Evolutionary conservation across 2,329 filamentous ascomycete species (phyloP).

Genomic region (Diplodia sapinea): DNA sequence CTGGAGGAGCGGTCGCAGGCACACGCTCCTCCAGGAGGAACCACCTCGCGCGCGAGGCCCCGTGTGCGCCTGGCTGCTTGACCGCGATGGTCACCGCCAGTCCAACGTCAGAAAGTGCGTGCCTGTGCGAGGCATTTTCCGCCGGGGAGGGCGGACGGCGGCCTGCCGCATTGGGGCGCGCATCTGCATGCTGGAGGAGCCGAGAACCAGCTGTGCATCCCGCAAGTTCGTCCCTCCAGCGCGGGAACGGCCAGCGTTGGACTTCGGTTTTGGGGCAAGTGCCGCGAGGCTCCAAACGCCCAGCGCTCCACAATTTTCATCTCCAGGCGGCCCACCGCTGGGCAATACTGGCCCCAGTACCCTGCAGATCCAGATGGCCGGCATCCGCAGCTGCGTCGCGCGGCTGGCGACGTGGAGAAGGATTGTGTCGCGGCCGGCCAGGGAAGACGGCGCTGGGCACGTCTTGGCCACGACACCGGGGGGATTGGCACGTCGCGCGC

Average conservation of each 20-base stretch:
- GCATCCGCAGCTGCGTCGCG: slow-evolving; percentile 15
- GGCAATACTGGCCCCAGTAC: slow-evolving; percentile 28
- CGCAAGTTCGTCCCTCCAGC: not conserved
- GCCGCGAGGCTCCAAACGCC: slow-evolving; percentile 22
- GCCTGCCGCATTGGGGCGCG: slow-evolving; percentile 12
- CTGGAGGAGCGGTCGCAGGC: slow-evolving; percentile 19
- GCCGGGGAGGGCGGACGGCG: slow-evolving; percentile 18
- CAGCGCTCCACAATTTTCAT: slow-evolving; percentile 27
- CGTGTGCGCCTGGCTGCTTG: slow-evolving; percentile 16
- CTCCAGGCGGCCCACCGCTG: slow-evolving; percentile 31
- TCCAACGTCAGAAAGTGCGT: slow-evolving; percentile 25
- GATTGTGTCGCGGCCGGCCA: not conserved
- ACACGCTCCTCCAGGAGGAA: slow-evolving; percentile 10
- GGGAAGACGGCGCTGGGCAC: slow-evolving; percentile 8
- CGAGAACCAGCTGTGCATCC: slow-evolving; percentile 18
- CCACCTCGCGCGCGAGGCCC: slow-evolving; percentile 26
- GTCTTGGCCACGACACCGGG: slow-evolving; percentile 20
- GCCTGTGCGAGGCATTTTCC: slow-evolving; percentile 20
- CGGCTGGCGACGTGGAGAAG: slow-evolving; percentile 12
- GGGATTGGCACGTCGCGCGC: slow-evolving; percentile 23
- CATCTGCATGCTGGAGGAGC: not conserved
- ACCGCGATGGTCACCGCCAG: slow-evolving; percentile 18
- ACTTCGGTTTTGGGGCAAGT: slow-evolving; percentile 8
- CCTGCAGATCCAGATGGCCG: slow-evolving; percentile 30
- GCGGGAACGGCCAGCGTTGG: slow-evolving; percentile 17